Conservation (phyloP, 306 rosid genomes). For the Lathyrus oleraceus region DNA sequence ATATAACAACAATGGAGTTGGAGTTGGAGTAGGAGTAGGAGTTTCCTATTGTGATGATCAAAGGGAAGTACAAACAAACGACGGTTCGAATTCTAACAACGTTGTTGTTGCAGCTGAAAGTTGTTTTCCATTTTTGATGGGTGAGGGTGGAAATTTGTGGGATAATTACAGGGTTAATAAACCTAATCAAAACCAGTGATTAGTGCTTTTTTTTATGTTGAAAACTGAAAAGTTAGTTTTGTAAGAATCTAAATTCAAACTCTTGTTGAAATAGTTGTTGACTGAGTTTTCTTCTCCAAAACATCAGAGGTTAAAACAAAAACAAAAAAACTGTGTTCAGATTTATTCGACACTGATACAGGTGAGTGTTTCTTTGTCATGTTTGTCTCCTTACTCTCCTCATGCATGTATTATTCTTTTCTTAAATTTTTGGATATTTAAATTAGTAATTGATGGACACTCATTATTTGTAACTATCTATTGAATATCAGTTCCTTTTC, state of each 20-base stretch:
- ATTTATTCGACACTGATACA: constrained; percentile 18
- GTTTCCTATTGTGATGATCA: constrained; percentile 56
- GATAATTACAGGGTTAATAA: constrained; percentile 79
- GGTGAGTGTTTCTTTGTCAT: constrained; percentile 34
- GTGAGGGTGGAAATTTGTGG: constrained; percentile 86
- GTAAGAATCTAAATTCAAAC: no score
- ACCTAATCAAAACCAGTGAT: constrained; percentile 56
- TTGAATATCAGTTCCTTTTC: no score
- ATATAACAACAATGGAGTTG: constrained; percentile 48
- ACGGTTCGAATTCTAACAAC: constrained; percentile 58
- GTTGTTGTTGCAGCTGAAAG: constrained; percentile 51
- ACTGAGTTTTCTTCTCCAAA: no score
- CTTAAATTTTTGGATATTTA: no score
- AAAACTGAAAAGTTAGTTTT: no score
- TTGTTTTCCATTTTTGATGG: constrained; percentile 82
- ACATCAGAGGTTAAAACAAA: no score
- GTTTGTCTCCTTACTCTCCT: no score
- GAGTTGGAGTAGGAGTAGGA: constrained; percentile 38
- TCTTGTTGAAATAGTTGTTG: no score
- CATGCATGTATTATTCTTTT: no score
- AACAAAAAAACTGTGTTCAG: no score
- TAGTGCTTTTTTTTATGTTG: background rate
- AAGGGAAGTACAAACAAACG: constrained; percentile 39
- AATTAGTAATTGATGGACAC: no score
- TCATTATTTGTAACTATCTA: no score